Conservation (phyloP, 2,329 filamentous ascomycete genomes). For the Aspergillus puulaauensis region DNA sequence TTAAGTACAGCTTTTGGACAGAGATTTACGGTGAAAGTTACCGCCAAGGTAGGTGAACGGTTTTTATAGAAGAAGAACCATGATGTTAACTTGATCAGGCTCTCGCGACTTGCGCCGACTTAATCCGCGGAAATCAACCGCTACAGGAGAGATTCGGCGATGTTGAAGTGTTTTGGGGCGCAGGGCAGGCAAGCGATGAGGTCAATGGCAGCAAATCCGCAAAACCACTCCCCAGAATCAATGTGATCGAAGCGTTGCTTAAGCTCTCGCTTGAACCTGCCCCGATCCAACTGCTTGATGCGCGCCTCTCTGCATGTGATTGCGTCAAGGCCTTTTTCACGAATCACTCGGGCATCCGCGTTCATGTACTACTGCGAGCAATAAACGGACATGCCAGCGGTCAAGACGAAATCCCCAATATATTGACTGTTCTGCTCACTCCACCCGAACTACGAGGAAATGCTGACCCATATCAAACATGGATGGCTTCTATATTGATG, state of each 20-base stretch:
- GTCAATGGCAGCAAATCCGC: constrained; percentile 35
- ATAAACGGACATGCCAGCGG: constrained; percentile 82
- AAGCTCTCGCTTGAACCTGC: constrained; percentile 74
- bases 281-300: constrained; percentile 68
- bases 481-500: constrained; percentile 85
- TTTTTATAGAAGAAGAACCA: constrained; percentile 15
- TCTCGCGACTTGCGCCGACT: constrained; percentile 78
- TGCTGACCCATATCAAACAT: constrained; percentile 79
- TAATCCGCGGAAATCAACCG: constrained; percentile 75
- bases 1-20: constrained; percentile 79
- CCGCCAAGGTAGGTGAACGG: constrained; percentile 63
- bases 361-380: constrained; percentile 82
- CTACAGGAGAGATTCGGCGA: constrained; percentile 90
- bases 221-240: constrained; percentile 64
- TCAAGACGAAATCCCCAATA: constrained; percentile 81
- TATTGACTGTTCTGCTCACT: constrained; percentile 76
- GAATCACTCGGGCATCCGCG: constrained; percentile 74
- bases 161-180: constrained; percentile 64
- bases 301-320: constrained; percentile 80
- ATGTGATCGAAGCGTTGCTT: constrained; percentile 90
- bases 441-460: constrained; percentile 61
- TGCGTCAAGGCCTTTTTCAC: constrained; percentile 92
- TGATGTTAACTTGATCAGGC: constrained; percentile 53
- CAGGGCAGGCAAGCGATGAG: constrained; percentile 21
- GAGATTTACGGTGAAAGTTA: constrained; percentile 71